Conservation (phyloP, 139 green algal species). For the Closterium sp. region DNA sequence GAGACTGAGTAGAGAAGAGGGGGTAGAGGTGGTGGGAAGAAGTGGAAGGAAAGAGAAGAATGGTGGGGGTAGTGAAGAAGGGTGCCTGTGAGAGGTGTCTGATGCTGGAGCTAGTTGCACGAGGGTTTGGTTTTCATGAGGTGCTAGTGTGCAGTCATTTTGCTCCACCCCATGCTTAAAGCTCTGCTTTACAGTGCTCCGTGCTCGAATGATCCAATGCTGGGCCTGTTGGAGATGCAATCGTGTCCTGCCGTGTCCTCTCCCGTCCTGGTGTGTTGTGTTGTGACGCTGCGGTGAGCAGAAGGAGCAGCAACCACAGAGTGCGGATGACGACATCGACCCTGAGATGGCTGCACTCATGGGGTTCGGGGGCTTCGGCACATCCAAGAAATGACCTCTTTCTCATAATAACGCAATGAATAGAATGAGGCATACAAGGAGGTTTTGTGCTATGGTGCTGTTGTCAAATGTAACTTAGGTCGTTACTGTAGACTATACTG, state of each 20-base stretch:
- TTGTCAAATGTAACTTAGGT: no score
- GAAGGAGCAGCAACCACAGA: conserved; percentile 8
- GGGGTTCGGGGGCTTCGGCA: conserved; percentile 93
- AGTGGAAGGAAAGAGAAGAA: neutral
- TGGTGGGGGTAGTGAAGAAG: neutral
- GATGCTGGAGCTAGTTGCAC: no score
- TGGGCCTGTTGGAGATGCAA: no score
- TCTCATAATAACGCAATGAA: no score
- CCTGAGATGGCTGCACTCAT: conserved; percentile 86
- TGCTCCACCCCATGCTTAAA: neutral
- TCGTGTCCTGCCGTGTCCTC: neutral
- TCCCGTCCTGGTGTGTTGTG: neutral
- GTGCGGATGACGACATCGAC: conserved; percentile 60
- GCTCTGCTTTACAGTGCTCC: neutral
- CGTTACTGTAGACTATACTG: no score
- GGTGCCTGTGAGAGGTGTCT: neutral
- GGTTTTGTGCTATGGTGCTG: no score
- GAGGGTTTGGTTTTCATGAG: neutral
- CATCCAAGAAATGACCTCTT: conserved; percentile 17
- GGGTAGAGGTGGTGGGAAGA: neutral
- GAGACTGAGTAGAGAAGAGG: neutral
- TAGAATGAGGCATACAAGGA: no score
- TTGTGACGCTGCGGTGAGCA: neutral
- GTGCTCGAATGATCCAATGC: no score
- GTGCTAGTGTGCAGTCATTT: neutral